These are phyloP conservation scores for Fusarium nisikadoi DNA, from an alignment of 2,329 filamentous ascomycete species.

Conservation along the genomic window DNA sequence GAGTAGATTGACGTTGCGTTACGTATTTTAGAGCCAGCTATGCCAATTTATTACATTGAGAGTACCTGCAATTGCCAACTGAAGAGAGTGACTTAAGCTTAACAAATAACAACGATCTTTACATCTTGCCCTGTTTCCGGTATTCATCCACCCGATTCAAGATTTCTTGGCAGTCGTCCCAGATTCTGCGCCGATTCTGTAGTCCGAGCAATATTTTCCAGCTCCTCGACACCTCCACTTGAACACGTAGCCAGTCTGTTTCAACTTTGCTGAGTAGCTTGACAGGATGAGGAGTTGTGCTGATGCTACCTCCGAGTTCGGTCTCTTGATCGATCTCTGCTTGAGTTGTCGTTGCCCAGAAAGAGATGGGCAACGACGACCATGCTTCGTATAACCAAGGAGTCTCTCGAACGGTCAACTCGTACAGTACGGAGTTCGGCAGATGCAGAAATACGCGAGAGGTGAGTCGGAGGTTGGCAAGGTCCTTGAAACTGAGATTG, in stretches of 20 bases:
- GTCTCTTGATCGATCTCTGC: neutral
- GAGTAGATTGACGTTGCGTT: neutral
- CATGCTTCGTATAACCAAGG: conserved; percentile 38
- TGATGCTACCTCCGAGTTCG: rapidly evolving
- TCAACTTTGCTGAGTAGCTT: neutral
- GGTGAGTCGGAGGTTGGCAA: conserved; percentile 19
- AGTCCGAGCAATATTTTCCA: neutral
- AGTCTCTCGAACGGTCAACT: conserved; percentile 8
- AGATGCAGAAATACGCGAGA: conserved; percentile 26
- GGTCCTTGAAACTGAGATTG: conserved; percentile 15
- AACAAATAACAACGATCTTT: rapidly evolving
- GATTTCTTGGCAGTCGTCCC: neutral
- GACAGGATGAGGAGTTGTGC: neutral
- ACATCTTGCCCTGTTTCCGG: neutral
- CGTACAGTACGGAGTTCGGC: conserved; percentile 7
- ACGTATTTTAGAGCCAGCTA: too few relatives aligned
- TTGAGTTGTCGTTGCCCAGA: conserved; percentile 29
- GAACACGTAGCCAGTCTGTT: neutral
- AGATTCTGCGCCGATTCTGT: neutral
- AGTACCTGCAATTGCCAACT: rapidly evolving
- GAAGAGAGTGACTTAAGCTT: rapidly evolving
- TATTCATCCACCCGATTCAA: conserved; percentile 7
- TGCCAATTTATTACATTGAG: neutral
- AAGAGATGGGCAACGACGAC: conserved; percentile 20
- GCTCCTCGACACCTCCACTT: neutral